Conservation (phyloP, 2,329 filamentous ascomycete species). For the Pyricularia pennisetigena region DNA sequence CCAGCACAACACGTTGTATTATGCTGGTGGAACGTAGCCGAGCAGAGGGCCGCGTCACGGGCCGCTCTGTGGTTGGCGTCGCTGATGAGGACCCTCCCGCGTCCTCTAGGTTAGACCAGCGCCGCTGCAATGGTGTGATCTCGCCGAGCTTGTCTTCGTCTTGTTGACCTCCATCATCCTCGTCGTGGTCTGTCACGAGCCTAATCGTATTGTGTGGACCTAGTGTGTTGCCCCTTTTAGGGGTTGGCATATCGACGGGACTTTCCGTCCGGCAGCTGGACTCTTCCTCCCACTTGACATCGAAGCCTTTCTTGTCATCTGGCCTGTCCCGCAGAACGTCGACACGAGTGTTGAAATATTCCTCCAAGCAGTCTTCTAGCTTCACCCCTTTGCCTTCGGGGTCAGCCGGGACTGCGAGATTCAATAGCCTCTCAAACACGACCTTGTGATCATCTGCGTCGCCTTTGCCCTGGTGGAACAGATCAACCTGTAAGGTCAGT, state of each 20-base stretch:
- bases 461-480: conserved; percentile 79
- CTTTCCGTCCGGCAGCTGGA: not conserved
- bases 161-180: conserved; percentile 2
- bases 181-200: conserved; percentile 18
- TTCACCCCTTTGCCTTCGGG: conserved; percentile 62
- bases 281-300: conserved; percentile 10
- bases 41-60: conserved; percentile 21
- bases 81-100: conserved; percentile 11
- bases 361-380: conserved; percentile 83
- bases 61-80: conserved; percentile 7
- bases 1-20: conserved; percentile 48
- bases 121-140: conserved; percentile 20
- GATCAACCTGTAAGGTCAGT: conserved; percentile 83
- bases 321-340: conserved; percentile 70
- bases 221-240: conserved; percentile 13
- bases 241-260: conserved; percentile 2
- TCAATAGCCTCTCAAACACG: conserved; percentile 80
- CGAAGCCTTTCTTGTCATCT: conserved; percentile 38
- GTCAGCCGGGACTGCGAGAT: conserved; percentile 78
- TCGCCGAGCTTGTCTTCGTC: conserved; percentile 9
- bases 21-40: conserved; percentile 47
- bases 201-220: conserved; percentile 21
- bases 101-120: conserved; percentile 20
- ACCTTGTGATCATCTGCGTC: conserved; percentile 88
- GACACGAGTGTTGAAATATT: conserved; percentile 90